A percentile compares a stretch with the other conserved stretches of the same genome.
Conservation (phyloP, 768 basidiomycete genomes). For the Trametes coccinea region DNA sequence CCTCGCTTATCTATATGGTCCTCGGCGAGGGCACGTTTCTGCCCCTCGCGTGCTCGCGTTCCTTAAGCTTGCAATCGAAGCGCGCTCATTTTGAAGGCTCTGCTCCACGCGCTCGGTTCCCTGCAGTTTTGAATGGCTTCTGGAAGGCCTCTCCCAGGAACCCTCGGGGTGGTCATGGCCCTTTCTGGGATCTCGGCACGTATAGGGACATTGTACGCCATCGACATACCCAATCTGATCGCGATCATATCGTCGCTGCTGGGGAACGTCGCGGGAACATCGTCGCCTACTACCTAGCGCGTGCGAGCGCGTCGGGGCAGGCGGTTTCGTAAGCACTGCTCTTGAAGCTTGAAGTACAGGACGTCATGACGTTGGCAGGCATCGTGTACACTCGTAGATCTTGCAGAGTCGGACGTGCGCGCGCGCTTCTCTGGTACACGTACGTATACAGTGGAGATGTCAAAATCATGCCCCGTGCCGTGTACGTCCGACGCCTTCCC, state of each 20-base stretch:
- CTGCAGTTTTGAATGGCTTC: too few species aligned
- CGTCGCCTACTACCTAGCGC: background rate
- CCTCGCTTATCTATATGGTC: background rate
- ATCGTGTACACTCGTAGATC: too few species aligned
- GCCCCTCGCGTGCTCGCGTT: background rate
- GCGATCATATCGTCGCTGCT: background rate
- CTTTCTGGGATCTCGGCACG: constrained; percentile 1
- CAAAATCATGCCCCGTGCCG: too few species aligned
- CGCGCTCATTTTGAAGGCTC: too few species aligned
- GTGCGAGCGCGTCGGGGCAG: background rate
- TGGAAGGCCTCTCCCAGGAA: constrained; percentile 1
- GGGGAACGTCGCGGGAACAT: background rate
- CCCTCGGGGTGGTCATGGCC: background rate
- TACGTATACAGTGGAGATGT: too few species aligned
- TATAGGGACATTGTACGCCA: background rate
- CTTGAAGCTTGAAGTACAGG: too few species aligned
- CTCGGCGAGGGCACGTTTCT: background rate
- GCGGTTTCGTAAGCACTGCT: too few species aligned
- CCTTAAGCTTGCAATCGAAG: background rate
- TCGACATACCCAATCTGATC: constrained; percentile 6
- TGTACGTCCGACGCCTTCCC: too few species aligned
- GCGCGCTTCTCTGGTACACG: too few species aligned
- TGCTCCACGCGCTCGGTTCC: too few species aligned
- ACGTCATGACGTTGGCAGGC: too few species aligned
- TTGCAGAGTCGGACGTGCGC: too few species aligned